Evolutionary conservation across 805 yeast species (phyloP).

Genomic region (Starmerella stellata): DNA sequence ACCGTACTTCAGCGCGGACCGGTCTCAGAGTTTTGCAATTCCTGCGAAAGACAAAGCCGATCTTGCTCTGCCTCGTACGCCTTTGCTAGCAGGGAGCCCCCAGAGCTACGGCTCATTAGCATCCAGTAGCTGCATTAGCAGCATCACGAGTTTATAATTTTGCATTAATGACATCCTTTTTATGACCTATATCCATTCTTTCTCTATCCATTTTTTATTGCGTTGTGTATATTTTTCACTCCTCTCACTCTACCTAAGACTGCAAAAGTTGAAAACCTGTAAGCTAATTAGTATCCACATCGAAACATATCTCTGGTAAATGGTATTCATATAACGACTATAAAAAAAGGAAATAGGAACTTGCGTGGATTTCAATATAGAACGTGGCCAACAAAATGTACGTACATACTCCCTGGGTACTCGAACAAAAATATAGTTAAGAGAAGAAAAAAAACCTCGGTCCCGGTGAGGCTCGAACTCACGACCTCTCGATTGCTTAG

Average conservation of each 20-base stretch:
- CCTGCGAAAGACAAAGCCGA: no score
- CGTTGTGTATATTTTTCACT: neutral
- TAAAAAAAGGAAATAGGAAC: neutral
- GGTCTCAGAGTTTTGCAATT: no score
- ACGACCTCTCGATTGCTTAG: conserved; percentile 17
- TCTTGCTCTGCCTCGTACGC: no score
- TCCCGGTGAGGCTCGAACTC: conserved; percentile 19
- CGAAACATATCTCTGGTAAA: neutral
- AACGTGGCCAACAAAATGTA: no score
- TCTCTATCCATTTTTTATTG: neutral
- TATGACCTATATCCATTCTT: neutral
- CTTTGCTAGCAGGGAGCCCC: neutral
- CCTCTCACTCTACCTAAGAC: neutral
- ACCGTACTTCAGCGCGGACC: conserved; percentile 12
- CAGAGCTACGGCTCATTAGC: neutral
- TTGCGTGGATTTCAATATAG: neutral
- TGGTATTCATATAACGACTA: neutral
- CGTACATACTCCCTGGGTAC: no score
- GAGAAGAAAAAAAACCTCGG: conserved; percentile 9
- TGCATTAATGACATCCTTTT: no score
- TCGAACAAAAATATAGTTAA: neutral
- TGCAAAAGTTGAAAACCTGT: neutral
- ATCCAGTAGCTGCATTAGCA: neutral
- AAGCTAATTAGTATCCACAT: no score
- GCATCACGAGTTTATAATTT: neutral